Base-by-base conservation (phyloP, 768 basidiomycete species). In the Rhodotorula kratochvilovae region DNA sequence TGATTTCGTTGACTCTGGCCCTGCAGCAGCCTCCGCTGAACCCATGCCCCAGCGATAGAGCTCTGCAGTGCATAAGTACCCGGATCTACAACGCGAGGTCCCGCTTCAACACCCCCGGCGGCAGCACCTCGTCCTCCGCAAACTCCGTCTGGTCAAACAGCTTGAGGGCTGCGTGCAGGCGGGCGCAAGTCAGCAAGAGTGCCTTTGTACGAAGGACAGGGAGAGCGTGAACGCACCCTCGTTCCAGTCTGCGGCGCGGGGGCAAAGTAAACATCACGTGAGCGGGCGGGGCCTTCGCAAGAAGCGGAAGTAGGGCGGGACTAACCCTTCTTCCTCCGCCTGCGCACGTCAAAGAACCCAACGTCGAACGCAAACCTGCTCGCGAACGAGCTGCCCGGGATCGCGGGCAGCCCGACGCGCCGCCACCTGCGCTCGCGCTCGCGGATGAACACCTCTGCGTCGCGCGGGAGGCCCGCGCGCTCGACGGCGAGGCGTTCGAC, bases 321-420 rank as follows among this genome's bases (percentile, higher is more conserved):
- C 69, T 36, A 43, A 74, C 73, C 73, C 46, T 75, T 75, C 61
- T 75, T 75, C 57, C 73, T 63, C 51, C 73, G 51, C 46, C 73
- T 46, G 50, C 61, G 58, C 42, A 64, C 57, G 42, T 65, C 55
- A 35, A 75, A 70, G 61, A 68, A 75, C 36, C 70, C 70, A 12
- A 57, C 51, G 56, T 35, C 56, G 36, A 27, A 36, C 16, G 39
- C 58, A 25, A 29, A 59, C n/a, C 58, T 13, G 19, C 57, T 23
- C 62, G 56, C 63, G 23, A 21, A 58, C 50, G 66, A 25, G 27
- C 66, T 64, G 3, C 43, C 70, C 31, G 61, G 64, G 5, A 59
- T 2, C 56, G 68, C 56, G 55, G 66, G 62, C 12, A 72, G 29
- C 42, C 70, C 70, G 8, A 62, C 11, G n/a, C 31, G 25, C n/a